Evolutionary conservation across 345 rosid genomes (phyloP), one percentile per base, ranked within the genome.

Genomic region (Sonneratia alba): DNA sequence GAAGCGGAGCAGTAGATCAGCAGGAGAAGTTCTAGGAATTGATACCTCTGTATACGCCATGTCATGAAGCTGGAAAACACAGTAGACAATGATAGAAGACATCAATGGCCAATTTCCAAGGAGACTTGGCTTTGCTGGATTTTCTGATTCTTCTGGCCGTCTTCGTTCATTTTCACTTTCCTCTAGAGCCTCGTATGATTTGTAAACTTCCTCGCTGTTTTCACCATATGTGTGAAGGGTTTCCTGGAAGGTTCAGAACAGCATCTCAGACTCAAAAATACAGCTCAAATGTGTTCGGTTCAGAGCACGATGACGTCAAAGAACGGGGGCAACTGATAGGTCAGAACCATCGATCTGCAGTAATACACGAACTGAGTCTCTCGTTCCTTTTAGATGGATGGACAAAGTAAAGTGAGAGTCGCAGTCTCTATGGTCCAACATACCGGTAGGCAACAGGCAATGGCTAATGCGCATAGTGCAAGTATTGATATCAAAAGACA

Each of bases 401-500:
- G 32, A 27, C 32, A 27, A 27, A 27, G 32, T 27, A 27, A 27
- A 27, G 32, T 27, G 32, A 27, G 32, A 27, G 32, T 27, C 11
- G 62, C n/a, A 24, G 21, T 22, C 36, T 59, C 64, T 62, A 16
- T 3, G 38, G 38, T 24, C 19, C 0, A 34, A 86, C 87, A 49
- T 81, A 91, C 93, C 79, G 93, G 97, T 6, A 91, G 84, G 80
- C 79, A 87, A 73, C 69, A 81, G 62, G 84, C 81, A 69, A 79
- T 61, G 36, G 79, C 55, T 75, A 81, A 56, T 61, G 83, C 90
- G 59, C 74, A 87, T 6, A 81, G 36, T 42, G 93, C 73, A 73
- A 82, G 87, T 49, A 84, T 70, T 36, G 96, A 86, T 86, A 91
- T 91, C 49, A 84, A 68, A 56, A 88, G 84, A 85, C 89, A 86